Conservation (phyloP, 108 stramenopile species). For the Fragilaria crotonensis region DNA sequence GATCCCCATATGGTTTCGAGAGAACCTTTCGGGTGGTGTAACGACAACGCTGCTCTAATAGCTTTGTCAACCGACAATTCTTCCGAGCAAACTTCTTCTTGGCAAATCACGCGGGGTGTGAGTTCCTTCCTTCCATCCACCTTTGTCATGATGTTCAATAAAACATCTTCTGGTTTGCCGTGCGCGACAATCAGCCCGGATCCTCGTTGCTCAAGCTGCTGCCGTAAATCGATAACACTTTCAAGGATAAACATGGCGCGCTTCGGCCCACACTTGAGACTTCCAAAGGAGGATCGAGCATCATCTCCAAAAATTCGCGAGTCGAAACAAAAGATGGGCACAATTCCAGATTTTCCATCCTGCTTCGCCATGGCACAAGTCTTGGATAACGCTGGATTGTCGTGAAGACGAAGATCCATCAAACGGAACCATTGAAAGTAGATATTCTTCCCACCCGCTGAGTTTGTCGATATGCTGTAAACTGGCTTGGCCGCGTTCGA, state of each 20-base stretch:
- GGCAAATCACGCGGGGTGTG: slow-evolving; percentile 34
- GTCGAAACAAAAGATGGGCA: slow-evolving; percentile 82
- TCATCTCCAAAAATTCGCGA: slow-evolving; percentile 54
- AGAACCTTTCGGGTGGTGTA: slow-evolving; percentile 8
- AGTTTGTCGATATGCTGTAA: not conserved
- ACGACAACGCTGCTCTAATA: slow-evolving; percentile 29
- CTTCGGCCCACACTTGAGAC: slow-evolving; percentile 59
- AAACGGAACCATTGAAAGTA: slow-evolving; percentile 69
- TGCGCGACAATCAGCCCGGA: slow-evolving; percentile 53
- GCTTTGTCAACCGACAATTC: slow-evolving; percentile 56
- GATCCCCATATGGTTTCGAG: slow-evolving; percentile 83
- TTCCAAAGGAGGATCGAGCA: slow-evolving; percentile 33
- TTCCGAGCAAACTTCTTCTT: slow-evolving; percentile 73
- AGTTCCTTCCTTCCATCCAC: slow-evolving; percentile 2
- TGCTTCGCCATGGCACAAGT: slow-evolving; percentile 9
- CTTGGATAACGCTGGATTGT: slow-evolving; percentile 60
- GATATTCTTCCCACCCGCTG: not conserved
- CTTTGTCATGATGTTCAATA: slow-evolving; percentile 12
- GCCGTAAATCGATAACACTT: slow-evolving; percentile 53
- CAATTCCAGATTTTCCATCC: slow-evolving; percentile 14
- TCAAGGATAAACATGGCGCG: slow-evolving; percentile 78
- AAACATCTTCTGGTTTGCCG: slow-evolving; percentile 55
- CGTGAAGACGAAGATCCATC: slow-evolving; percentile 69
- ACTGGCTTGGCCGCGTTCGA: not conserved
- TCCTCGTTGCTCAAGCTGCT: slow-evolving; percentile 45